These are phyloP conservation scores for Penicillium steckii DNA, from an alignment of 495 filamentous ascomycete species.

Conservation along the genomic window DNA sequence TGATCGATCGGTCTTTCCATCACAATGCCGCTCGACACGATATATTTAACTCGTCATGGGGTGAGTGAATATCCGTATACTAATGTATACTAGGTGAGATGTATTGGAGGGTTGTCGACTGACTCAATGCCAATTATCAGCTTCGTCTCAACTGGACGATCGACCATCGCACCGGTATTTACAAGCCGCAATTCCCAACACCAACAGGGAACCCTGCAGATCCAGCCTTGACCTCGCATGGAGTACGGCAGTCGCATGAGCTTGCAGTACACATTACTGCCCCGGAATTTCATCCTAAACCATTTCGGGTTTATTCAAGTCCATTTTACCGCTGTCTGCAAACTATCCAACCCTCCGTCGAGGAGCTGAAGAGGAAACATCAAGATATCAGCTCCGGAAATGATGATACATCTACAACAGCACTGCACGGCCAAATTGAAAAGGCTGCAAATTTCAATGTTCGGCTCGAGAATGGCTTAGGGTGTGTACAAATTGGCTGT, in stretches of 20 bases:
- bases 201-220: slow-evolving; percentile 86
- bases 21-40: slow-evolving; percentile 63
- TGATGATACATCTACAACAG: background rate
- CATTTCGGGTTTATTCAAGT: slow-evolving; percentile 69
- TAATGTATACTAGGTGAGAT: background rate
- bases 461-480: slow-evolving; percentile 71
- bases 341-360: slow-evolving; percentile 71
- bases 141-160: slow-evolving; percentile 89
- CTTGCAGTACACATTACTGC: slow-evolving; percentile 63
- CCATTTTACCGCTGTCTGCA: slow-evolving; percentile 93
- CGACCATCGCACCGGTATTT: slow-evolving; percentile 72
- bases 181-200: slow-evolving; percentile 62
- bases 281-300: slow-evolving; percentile 63
- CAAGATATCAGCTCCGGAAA: background rate
- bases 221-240: slow-evolving; percentile 82
- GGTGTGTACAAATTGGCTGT: slow-evolving; percentile 43
- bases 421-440: slow-evolving; percentile 15
- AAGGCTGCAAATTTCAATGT: slow-evolving; percentile 44
- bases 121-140: slow-evolving; percentile 39
- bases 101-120: background rate
- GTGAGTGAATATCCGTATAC: slow-evolving; percentile 50
- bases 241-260: slow-evolving; percentile 79
- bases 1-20: background rate
- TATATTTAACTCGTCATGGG: slow-evolving; percentile 84
- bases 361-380: slow-evolving; percentile 43